These are phyloP conservation scores for Bauhinia variegata DNA, from an alignment of 306 rosid species.

Conservation along the genomic window DNA sequence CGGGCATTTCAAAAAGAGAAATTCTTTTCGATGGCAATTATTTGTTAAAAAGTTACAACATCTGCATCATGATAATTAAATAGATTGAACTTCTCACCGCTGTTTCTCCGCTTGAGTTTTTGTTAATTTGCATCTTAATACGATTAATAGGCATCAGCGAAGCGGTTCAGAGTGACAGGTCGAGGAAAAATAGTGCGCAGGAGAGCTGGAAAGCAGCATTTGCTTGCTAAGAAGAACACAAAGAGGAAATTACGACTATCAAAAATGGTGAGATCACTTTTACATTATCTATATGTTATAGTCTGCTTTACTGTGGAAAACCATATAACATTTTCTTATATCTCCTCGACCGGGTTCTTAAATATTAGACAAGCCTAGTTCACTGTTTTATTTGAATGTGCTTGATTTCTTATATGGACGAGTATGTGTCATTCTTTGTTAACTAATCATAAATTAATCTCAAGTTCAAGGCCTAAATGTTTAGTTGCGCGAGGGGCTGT, in stretches of 20 bases:
- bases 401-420: slow-evolving; percentile 8
- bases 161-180: slow-evolving; percentile 96
- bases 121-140: slow-evolving; percentile 7
- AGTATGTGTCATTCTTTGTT: slow-evolving; percentile 4
- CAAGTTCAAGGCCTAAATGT: not conserved
- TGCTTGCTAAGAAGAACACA: slow-evolving; percentile 73
- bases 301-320: not conserved
- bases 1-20: not conserved
- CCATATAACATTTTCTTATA: not conserved
- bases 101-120: not conserved
- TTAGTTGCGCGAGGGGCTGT: no score
- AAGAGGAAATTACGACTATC: slow-evolving; percentile 85
- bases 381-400: not conserved
- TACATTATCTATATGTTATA: slow-evolving; percentile 2
- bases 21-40: not conserved
- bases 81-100: not conserved
- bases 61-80: not conserved
- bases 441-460: not conserved
- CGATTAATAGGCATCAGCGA: slow-evolving; percentile 79
- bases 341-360: not conserved
- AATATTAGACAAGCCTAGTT: not conserved
- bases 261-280: slow-evolving; percentile 66
- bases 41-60: not conserved
- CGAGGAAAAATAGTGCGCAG: slow-evolving; percentile 85
- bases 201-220: slow-evolving; percentile 94